phyloP scores from a whole-genome alignment of 306 rosid genomes.

The Pyrus pyrifolia region DNA sequence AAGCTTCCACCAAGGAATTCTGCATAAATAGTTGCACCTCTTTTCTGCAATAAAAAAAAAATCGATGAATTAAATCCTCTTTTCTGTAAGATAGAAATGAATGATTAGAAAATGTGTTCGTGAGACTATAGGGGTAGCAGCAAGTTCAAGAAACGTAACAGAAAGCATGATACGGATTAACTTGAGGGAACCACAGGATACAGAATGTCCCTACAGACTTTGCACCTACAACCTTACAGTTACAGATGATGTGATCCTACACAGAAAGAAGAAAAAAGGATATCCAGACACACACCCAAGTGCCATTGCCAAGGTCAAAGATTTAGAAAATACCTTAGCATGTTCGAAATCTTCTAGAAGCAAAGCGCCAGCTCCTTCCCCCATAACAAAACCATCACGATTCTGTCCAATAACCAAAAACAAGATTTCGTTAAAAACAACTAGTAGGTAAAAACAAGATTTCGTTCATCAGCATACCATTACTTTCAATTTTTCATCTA shows the following conservation, averaged over 20 bases:
- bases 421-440: constrained; percentile 14
- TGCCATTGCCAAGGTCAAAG: not conserved
- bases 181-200: not conserved
- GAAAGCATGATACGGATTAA: not conserved
- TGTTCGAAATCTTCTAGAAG: constrained; percentile 92
- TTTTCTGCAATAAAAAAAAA: constrained; percentile 41
- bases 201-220: not conserved
- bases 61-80: not conserved
- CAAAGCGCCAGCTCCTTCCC: constrained; percentile 97
- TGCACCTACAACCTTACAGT: not conserved
- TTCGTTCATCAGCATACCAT: not conserved
- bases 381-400: constrained; percentile 99
- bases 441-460: not conserved
- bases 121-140: not conserved
- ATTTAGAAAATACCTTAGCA: constrained; percentile 62
- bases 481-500: not conserved
- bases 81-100: not conserved
- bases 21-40: constrained; percentile 89
- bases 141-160: not conserved
- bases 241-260: not conserved
- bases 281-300: not conserved
- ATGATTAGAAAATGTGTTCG: not conserved
- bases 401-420: constrained; percentile 49
- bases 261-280: not conserved
- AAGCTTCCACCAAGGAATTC: constrained; percentile 97